Base-by-base conservation (phyloP, 2,329 filamentous ascomycete species). In the Penicillium glabrum region DNA sequence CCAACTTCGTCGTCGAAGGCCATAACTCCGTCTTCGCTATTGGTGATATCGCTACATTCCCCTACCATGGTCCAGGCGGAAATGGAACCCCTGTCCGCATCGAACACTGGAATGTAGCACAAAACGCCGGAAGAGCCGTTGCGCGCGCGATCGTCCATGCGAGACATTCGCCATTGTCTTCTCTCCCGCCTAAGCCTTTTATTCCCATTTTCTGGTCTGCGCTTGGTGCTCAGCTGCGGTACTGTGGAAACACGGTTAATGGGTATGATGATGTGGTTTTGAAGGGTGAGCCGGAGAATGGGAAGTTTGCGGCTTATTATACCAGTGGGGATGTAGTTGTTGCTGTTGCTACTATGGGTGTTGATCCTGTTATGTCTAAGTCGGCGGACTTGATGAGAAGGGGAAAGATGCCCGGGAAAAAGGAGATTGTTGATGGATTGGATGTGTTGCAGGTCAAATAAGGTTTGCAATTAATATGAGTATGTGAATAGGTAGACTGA, bases 41-140 rank as follows among this genome's bases (percentile, higher is more conserved):
- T 59, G 93, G 93, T 51, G 95, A 99, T 72, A 98, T 99, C 60
- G 93, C 95, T 13, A 93, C 90, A 0, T 97, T 91, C 75, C 95
- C 95, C 0, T 99, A 99, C 79, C 84, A 91, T 72, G 95, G 95
- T 1, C 95, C 95, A 0, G 92, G 90, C 24, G 89, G 91, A 26
- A 83, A 89, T 16, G 91, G 90, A 60, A 82, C 82, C 45, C 82
- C 83, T 19, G 85, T 89, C 1, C 88, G 95, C 61, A 97, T 98
- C 70, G 95, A 99, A 80, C 95, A 99, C 74, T 99, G 95, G 95
- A 93, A 97, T 75, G 95, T 99, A 3, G 95, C 95, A 5, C 95
- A 98, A 71, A 97, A 98, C 69, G 82, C 90, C 1, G 95, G 95
- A 3, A 89, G 93, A 44, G 83, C 84, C 24, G 93, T 89, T 1